Conservation (phyloP, 78 protist species). For the Dictyostelium intermedium region DNA sequence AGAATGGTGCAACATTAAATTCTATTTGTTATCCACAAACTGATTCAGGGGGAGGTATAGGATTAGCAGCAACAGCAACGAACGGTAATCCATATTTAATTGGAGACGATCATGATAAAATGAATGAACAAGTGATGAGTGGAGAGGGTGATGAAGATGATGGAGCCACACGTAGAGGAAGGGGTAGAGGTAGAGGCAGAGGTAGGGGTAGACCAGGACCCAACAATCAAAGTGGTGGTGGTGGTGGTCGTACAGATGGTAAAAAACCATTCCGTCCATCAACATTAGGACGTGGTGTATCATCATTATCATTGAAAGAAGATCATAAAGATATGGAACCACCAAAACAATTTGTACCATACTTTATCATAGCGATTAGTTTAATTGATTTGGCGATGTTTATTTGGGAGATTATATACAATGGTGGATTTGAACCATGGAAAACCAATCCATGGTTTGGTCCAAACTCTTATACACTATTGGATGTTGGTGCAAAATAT, state of each 20-base stretch:
- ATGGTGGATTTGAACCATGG: constrained; percentile 71
- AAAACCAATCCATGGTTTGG: constrained; percentile 83
- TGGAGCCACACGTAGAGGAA: constrained; percentile 22
- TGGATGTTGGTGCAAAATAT: constrained; percentile 77
- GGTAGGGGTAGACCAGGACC: constrained; percentile 55
- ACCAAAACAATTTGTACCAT: constrained; percentile 56
- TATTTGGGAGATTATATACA: constrained; percentile 73
- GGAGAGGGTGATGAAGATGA: background rate
- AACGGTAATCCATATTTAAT: background rate
- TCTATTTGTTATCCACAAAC: constrained; percentile 8
- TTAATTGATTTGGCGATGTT: constrained; percentile 37
- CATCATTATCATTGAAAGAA: constrained; percentile 35
- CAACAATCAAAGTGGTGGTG: background rate
- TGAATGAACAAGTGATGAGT: background rate
- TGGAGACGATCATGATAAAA: background rate
- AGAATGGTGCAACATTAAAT: background rate
- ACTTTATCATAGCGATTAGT: constrained; percentile 64
- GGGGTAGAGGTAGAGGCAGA: constrained; percentile 73
- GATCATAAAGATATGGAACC: constrained; percentile 24
- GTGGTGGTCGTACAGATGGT: background rate
- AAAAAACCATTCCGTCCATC: background rate
- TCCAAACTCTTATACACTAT: constrained; percentile 31
- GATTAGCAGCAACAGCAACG: background rate
- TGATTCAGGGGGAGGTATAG: background rate
- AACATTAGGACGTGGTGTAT: constrained; percentile 22